Evolutionary conservation across 352 stramenopile species (phyloP).

Genomic region (Globisporangium perplexum): DNA sequence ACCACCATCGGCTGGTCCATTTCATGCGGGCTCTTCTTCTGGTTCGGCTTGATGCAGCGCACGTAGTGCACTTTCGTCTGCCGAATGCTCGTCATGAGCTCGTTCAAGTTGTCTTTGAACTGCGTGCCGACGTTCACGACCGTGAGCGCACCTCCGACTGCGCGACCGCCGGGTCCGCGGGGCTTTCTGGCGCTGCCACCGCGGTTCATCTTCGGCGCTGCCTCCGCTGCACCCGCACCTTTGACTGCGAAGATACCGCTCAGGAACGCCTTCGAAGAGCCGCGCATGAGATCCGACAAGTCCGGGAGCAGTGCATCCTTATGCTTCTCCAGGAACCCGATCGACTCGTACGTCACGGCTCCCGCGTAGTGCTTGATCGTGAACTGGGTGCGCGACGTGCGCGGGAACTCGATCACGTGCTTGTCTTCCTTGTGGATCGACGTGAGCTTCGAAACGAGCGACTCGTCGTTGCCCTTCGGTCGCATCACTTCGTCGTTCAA

Average conservation of each 20-base stretch:
- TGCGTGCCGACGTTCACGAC: slow-evolving; percentile 81
- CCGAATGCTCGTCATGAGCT: slow-evolving; percentile 95
- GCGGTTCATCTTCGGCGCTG: slow-evolving; percentile 23
- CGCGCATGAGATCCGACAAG: slow-evolving; percentile 86
- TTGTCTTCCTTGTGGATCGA: slow-evolving; percentile 85
- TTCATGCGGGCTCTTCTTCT: slow-evolving; percentile 88
- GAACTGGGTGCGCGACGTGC: slow-evolving; percentile 88
- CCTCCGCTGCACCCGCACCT: background rate
- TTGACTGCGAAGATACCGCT: slow-evolving; percentile 48
- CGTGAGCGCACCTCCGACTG: slow-evolving; percentile 39
- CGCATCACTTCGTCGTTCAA: slow-evolving; percentile 90
- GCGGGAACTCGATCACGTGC: slow-evolving; percentile 78
- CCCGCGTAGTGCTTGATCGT: slow-evolving; percentile 95
- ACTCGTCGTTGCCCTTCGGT: slow-evolving; percentile 81
- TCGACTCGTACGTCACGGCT: slow-evolving; percentile 90
- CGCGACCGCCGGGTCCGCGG: slow-evolving; percentile 6
- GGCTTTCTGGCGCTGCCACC: slow-evolving; percentile 25
- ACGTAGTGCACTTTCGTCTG: slow-evolving; percentile 97
- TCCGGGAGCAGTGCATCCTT: slow-evolving; percentile 93
- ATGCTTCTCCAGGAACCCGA: slow-evolving; percentile 96
- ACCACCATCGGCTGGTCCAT: slow-evolving; percentile 94
- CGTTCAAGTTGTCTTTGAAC: slow-evolving; percentile 92
- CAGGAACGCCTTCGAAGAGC: slow-evolving; percentile 66
- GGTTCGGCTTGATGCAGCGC: slow-evolving; percentile 99
- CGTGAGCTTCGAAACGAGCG: slow-evolving; percentile 80